Conservation (phyloP, 345 rosid genomes). For the Salix caprea region DNA sequence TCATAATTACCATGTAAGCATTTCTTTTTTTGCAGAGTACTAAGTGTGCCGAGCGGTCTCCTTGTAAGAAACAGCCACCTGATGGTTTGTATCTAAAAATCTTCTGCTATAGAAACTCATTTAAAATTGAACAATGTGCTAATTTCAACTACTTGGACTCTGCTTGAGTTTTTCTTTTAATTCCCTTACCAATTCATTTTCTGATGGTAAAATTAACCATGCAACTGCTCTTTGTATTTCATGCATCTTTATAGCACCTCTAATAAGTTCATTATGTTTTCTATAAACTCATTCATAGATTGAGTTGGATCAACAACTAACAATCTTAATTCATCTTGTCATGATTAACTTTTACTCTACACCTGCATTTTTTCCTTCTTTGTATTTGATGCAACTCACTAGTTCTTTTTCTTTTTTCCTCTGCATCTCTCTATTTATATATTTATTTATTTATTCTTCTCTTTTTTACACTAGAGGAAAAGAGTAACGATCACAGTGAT, state of each 20-base stretch:
- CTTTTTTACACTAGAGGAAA: conserved; percentile 1
- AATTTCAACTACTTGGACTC: not conserved
- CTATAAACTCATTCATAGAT: not conserved
- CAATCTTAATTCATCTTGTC: not conserved
- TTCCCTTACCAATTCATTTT: too few species aligned
- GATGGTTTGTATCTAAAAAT: conserved; percentile 22
- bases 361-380: not conserved
- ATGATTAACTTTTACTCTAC: not conserved
- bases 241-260: not conserved
- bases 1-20: not conserved
- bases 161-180: not conserved
- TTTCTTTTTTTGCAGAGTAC: conserved; percentile 19
- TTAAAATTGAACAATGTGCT: not conserved
- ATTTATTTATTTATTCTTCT: not conserved
- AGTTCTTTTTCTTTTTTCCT: not conserved
- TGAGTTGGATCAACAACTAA: not conserved
- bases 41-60: conserved; percentile 7
- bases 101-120: not conserved
- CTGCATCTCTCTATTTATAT: not conserved
- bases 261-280: not conserved
- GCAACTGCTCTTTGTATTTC: too few species aligned
- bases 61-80: not conserved
- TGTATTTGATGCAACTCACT: not conserved
- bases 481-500: not conserved
- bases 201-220: too few species aligned